Evolutionary conservation across 139 green algal species (phyloP).

Genomic region (Volvox africanus): DNA sequence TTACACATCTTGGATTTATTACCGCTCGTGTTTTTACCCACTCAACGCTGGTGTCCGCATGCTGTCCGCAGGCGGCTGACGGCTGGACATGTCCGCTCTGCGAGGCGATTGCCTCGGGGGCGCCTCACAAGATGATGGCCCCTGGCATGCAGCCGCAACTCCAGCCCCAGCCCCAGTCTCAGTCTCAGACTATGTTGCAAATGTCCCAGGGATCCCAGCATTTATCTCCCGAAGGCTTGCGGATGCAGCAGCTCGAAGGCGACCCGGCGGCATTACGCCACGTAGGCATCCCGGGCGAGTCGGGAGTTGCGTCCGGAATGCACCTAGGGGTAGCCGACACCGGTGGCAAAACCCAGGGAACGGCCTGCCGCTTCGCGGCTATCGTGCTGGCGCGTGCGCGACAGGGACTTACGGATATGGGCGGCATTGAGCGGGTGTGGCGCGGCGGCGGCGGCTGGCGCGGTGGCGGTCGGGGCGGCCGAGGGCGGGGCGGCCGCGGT

Average conservation of each 20-base stretch:
- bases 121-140: no score
- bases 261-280: background rate
- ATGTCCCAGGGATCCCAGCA: background rate
- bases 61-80: background rate
- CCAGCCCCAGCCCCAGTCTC: background rate
- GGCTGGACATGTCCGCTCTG: slow-evolving; percentile 9
- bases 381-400: background rate
- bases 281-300: no score
- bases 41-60: background rate
- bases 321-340: background rate
- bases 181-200: no score
- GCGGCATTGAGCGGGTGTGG: slow-evolving; percentile 23
- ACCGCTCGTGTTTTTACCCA: no score
- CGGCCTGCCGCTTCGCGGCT: background rate
- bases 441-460: slow-evolving; percentile 6
- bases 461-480: background rate
- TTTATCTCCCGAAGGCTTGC: background rate
- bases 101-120: background rate
- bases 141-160: background rate
- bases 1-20: no score
- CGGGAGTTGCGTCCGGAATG: background rate
- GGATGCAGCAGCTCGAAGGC: background rate
- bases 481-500: background rate
- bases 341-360: background rate
- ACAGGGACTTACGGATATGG: slow-evolving; percentile 22